Conservation (phyloP, 257 asterid species). For the Scutellaria baicalensis region DNA sequence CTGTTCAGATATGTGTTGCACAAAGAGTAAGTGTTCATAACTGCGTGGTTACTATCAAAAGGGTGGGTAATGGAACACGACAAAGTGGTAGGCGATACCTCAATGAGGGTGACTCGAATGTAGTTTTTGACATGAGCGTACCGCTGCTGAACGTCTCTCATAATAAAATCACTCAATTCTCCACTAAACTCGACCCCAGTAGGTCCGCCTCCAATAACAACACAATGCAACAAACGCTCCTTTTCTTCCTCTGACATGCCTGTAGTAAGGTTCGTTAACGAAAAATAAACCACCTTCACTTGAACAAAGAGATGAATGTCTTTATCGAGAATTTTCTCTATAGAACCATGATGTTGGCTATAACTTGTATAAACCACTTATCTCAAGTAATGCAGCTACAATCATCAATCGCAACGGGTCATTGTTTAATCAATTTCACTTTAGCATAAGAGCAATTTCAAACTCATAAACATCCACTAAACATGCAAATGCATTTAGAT, state of each 20-base stretch:
- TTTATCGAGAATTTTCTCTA: background rate
- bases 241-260: constrained; percentile 85
- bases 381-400: background rate
- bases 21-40: background rate
- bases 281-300: background rate
- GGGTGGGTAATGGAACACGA: background rate
- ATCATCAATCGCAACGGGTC: background rate
- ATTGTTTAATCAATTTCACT: background rate
- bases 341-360: background rate
- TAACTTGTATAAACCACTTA: background rate
- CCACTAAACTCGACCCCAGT: constrained; percentile 97
- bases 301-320: background rate
- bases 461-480: background rate
- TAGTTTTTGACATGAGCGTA: constrained; percentile 86
- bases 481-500: background rate
- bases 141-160: constrained; percentile 70
- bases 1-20: constrained; percentile 28
- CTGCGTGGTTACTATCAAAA: background rate
- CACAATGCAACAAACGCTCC: constrained; percentile 80
- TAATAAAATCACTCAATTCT: constrained; percentile 87
- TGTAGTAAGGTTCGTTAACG: constrained; percentile 14
- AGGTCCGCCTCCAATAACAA: constrained; percentile 94
- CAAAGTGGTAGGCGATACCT: constrained; percentile 39
- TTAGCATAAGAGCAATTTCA: background rate
- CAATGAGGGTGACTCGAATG: constrained; percentile 82